Evolutionary conservation across 805 yeast genomes (phyloP).

Genomic region (Cyberlindnera galapagoensis): DNA sequence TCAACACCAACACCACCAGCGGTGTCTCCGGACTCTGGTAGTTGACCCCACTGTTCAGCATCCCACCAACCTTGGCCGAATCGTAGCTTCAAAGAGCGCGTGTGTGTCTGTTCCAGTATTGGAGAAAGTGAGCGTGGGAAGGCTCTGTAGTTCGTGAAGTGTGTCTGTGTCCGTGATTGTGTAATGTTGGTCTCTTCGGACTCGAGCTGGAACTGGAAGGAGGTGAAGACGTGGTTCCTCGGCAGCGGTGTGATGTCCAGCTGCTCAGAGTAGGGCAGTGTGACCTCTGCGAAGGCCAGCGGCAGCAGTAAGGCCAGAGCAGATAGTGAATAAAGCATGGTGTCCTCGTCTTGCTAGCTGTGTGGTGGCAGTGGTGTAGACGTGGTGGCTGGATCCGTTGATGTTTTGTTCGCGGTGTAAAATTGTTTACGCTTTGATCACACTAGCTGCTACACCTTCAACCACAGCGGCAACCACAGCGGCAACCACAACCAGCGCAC

Average conservation of each 20-base stretch:
- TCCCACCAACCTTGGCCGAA: slow-evolving; percentile 97
- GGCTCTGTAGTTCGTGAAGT: slow-evolving; percentile 46
- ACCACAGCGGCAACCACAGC: no score
- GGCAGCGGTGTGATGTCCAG: slow-evolving; percentile 65
- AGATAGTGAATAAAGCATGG: no score
- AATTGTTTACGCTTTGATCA: no score
- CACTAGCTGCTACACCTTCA: no score
- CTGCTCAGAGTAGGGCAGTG: slow-evolving; percentile 58
- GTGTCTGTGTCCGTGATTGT: slow-evolving; percentile 2
- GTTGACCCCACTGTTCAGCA: slow-evolving; percentile 74
- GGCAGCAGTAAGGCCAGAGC: no score
- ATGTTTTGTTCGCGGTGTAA: no score
- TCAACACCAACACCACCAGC: slow-evolving; percentile 97
- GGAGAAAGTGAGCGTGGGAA: slow-evolving; percentile 85
- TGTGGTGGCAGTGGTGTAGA: no score
- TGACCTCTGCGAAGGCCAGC: no score
- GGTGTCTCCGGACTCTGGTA: slow-evolving; percentile 63
- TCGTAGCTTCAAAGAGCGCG: slow-evolving; percentile 74
- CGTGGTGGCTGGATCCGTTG: no score
- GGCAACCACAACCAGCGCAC: no score
- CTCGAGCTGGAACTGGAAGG: slow-evolving; percentile 61
- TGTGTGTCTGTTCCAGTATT: slow-evolving; percentile 54
- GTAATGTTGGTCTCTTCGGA: slow-evolving; percentile 39
- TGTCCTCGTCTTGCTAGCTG: no score
- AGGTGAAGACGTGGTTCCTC: slow-evolving; percentile 59